phyloP scores from a whole-genome alignment of 1,139 yeast species.

The Arxiozyma telluris region DNA sequence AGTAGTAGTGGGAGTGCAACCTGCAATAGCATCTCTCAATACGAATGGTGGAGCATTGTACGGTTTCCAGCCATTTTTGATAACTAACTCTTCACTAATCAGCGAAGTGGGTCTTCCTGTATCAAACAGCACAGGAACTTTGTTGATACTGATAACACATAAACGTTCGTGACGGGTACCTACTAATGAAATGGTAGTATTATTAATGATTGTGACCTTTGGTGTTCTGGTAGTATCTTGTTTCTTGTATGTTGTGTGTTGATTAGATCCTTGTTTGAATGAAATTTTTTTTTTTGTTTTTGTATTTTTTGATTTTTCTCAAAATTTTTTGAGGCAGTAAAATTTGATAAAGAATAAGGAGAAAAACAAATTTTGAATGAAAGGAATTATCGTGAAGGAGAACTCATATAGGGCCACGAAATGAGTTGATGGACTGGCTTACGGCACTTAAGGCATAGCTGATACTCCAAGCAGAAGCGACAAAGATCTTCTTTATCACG shows the following conservation, averaged over 20 bases:
- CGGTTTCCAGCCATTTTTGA: not conserved
- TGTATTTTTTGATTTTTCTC: too few relatives aligned
- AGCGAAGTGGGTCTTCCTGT: conserved; percentile 4
- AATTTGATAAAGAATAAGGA: too few relatives aligned
- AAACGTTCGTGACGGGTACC: not conserved
- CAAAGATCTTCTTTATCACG: not conserved
- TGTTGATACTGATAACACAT: not conserved
- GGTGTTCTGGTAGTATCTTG: not conserved
- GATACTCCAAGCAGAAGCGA: not conserved
- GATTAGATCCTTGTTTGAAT: too few relatives aligned
- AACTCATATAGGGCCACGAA: not conserved
- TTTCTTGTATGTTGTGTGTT: too few relatives aligned
- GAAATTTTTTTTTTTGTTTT: too few relatives aligned
- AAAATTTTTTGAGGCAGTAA: too few relatives aligned
- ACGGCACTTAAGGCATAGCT: not conserved
- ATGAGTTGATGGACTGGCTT: not conserved
- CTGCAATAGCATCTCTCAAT: not conserved
- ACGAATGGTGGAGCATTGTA: not conserved
- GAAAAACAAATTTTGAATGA: too few relatives aligned
- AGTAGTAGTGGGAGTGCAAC: not conserved
- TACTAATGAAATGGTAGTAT: not conserved
- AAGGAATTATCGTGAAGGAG: too few relatives aligned
- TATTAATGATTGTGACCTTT: not conserved
- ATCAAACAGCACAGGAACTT: not conserved
- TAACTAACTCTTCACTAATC: not conserved